A percentile compares a stretch with the other conserved stretches of the same genome.
phyloP scores from a whole-genome alignment of 2,329 filamentous ascomycete genomes.

The Sphaerulina musiva region DNA sequence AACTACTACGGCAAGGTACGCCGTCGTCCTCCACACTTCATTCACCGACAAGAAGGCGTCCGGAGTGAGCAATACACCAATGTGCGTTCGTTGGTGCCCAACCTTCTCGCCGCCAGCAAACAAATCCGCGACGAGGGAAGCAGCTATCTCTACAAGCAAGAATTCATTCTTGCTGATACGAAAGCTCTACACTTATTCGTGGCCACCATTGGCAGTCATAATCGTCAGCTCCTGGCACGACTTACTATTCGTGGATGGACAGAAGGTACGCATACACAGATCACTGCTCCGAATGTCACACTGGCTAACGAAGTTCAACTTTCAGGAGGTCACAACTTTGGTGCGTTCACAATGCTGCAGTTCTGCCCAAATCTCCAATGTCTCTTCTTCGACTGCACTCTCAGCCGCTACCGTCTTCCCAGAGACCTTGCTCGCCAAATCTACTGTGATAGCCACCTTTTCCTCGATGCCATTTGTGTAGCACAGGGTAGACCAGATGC shows the following conservation, averaged over 20 bases:
- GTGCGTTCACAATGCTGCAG: slow-evolving; percentile 24
- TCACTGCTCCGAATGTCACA: not conserved
- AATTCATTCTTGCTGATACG: slow-evolving; percentile 24
- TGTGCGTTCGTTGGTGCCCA: slow-evolving; percentile 16
- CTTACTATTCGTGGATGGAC: slow-evolving; percentile 24
- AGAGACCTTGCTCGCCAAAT: slow-evolving; percentile 20
- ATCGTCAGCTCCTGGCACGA: slow-evolving; percentile 20
- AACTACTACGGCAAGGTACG: slow-evolving; percentile 13
- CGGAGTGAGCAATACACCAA: not conserved
- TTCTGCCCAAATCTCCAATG: slow-evolving; percentile 24
- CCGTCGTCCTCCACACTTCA: not conserved
- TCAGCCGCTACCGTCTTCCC: slow-evolving; percentile 9
- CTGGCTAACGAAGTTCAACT: too few species aligned
- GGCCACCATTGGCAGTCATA: slow-evolving; percentile 23
- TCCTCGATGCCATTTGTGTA: slow-evolving; percentile 25
- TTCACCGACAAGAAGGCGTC: not conserved
- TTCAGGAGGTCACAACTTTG: slow-evolving; percentile 19
- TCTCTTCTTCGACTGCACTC: slow-evolving; percentile 23
- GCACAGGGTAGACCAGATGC: slow-evolving; percentile 24
- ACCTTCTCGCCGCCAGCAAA: slow-evolving; percentile 27
- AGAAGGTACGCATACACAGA: not conserved
- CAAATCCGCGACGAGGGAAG: slow-evolving; percentile 28
- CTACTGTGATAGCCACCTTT: slow-evolving; percentile 24
- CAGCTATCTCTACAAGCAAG: slow-evolving; percentile 27
- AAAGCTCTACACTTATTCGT: slow-evolving; percentile 25